Conservation (phyloP, 179 eudicot species). For the Carnegiea gigantea region DNA sequence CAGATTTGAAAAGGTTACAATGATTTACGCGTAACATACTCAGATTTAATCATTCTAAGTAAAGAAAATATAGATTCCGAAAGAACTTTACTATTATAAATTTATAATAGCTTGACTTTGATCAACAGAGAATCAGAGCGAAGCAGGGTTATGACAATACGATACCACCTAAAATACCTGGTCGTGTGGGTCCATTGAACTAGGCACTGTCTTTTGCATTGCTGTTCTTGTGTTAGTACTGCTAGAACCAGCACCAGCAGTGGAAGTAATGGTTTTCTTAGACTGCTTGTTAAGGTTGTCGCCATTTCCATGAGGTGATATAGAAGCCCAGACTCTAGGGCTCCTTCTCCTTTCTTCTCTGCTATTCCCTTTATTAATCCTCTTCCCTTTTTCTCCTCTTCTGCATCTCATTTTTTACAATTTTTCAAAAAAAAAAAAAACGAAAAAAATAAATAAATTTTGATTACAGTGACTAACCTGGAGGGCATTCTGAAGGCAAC, state of each 20-base stretch:
- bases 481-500: too few relatives aligned
- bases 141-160: too few relatives aligned
- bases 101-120: too few relatives aligned
- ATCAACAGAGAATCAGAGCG: too few relatives aligned
- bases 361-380: neutral
- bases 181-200: neutral
- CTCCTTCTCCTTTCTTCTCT: conserved; percentile 27
- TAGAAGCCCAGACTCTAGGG: conserved; percentile 22
- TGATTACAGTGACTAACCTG: too few relatives aligned
- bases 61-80: too few relatives aligned
- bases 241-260: neutral
- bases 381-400: conserved; percentile 23
- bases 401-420: conserved; percentile 11
- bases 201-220: neutral
- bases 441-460: too few relatives aligned
- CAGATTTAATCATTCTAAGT: too few relatives aligned
- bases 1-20: too few relatives aligned
- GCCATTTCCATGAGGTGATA: conserved; percentile 9
- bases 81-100: too few relatives aligned
- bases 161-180: neutral
- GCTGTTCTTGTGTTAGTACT: neutral
- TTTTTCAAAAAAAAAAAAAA: too few relatives aligned
- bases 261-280: neutral
- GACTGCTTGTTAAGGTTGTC: neutral
- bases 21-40: too few relatives aligned